These are phyloP conservation scores for Haematococcus lacustris DNA, from an alignment of 139 green algal species.

Conservation along the genomic window DNA sequence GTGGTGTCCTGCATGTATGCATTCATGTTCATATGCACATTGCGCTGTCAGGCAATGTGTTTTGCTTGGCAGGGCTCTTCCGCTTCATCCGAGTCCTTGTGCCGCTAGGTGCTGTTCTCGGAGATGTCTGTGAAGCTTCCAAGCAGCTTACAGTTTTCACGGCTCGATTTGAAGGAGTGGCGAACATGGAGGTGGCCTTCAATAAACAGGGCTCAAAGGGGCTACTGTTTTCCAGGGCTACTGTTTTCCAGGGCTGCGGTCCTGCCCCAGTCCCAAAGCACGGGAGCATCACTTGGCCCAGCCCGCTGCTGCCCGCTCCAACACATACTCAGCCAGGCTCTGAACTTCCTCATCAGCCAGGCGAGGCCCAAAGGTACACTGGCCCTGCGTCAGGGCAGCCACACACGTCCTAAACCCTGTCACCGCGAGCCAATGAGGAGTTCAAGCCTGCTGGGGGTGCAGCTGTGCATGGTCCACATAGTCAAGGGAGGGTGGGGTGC, in stretches of 20 bases:
- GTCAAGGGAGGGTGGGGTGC: not conserved
- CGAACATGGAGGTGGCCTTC: no score
- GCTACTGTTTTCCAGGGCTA: not conserved
- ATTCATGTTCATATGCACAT: no score
- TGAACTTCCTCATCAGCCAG: conserved; percentile 61
- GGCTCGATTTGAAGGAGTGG: not conserved
- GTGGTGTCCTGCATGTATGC: no score
- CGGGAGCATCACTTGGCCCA: conserved; percentile 24
- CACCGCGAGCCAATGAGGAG: not conserved
- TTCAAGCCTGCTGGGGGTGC: not conserved
- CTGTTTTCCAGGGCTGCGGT: no score
- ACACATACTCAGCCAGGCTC: conserved; percentile 52
- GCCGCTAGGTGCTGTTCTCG: not conserved
- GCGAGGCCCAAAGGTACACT: conserved; percentile 71
- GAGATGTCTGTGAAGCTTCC: not conserved
- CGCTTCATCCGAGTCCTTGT: no score
- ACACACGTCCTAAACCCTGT: not conserved
- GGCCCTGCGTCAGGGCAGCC: conserved; percentile 26
- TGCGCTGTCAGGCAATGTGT: no score
- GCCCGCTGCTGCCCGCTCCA: conserved; percentile 39
- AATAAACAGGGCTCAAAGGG: not conserved
- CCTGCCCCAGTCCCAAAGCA: no score
- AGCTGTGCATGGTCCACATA: not conserved
- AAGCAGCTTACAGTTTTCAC: not conserved
- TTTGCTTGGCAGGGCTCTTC: no score